Evolutionary conservation across 1,284 basidiomycete genomes (phyloP).

Genomic region (Ceraceosorus bombacis): DNA sequence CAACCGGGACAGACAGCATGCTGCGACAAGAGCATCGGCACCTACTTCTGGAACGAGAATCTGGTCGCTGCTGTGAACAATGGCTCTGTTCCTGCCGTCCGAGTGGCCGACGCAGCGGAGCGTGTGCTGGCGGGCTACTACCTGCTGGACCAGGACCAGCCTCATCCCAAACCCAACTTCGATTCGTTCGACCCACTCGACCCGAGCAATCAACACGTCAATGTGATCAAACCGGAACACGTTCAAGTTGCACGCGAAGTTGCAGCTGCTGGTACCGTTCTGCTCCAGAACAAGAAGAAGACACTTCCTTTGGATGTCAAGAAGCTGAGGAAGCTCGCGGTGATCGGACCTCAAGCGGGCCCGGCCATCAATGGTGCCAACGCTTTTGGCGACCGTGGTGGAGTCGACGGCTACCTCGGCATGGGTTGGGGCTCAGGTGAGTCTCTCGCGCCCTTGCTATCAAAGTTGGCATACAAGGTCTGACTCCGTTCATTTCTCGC

Average conservation of each 20-base stretch:
- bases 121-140: constrained; percentile 46
- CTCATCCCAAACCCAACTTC: constrained; percentile 29
- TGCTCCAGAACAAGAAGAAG: constrained; percentile 60
- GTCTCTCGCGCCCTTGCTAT: too few relatives aligned
- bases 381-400: constrained; percentile 58
- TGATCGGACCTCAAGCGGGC: constrained; percentile 57
- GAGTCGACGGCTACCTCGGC: constrained; percentile 61
- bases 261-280: constrained; percentile 61
- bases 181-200: constrained; percentile 15
- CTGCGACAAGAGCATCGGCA: constrained; percentile 17
- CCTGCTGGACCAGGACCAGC: constrained; percentile 23
- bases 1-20: constrained; percentile 48
- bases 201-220: constrained; percentile 55
- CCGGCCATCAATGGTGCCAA: constrained; percentile 66
- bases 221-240: constrained; percentile 64
- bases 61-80: constrained; percentile 64
- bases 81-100: constrained; percentile 60
- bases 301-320: constrained; percentile 24
- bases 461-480: too few relatives aligned
- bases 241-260: constrained; percentile 60
- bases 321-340: constrained; percentile 26
- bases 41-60: constrained; percentile 55
- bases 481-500: too few relatives aligned
- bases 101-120: constrained; percentile 52
- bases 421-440: constrained; percentile 65